phyloP scores from a whole-genome alignment of 495 filamentous ascomycete genomes.

The Eremomyces bilateralis region DNA sequence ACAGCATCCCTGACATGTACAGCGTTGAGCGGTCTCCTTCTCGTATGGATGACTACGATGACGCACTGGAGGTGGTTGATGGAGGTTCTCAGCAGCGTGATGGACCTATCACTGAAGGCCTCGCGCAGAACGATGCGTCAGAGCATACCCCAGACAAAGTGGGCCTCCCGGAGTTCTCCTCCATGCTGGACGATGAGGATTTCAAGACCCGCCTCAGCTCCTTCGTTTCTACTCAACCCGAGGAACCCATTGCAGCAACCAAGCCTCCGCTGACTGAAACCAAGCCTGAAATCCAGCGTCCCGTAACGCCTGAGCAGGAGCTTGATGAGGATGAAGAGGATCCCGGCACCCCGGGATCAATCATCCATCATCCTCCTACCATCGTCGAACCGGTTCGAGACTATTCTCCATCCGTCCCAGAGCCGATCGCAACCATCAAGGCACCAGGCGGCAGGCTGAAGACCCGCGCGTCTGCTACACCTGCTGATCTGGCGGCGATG shows the following conservation, averaged over 20 bases:
- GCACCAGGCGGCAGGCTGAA: slow-evolving; percentile 73
- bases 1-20: slow-evolving; percentile 47
- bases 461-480: slow-evolving; percentile 70
- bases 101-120: not conserved
- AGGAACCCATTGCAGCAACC: no score
- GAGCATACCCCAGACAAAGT: slow-evolving; percentile 8
- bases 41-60: slow-evolving; percentile 15
- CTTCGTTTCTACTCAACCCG: slow-evolving; percentile 13
- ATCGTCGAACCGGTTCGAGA: slow-evolving; percentile 13
- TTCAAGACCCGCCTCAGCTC: slow-evolving; percentile 22
- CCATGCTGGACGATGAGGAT: slow-evolving; percentile 24
- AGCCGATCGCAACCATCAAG: slow-evolving; percentile 74
- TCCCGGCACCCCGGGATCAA: slow-evolving; percentile 77
- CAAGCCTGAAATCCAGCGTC: slow-evolving; percentile 33
- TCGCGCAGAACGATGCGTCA: slow-evolving; percentile 5
- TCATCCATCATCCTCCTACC: slow-evolving; percentile 52
- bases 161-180: slow-evolving; percentile 25
- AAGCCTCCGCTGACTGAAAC: no score
- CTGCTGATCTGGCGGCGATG: slow-evolving; percentile 69
- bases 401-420: slow-evolving; percentile 45
- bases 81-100: not conserved
- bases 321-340: slow-evolving; percentile 33
- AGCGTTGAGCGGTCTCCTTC: slow-evolving; percentile 11
- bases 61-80: slow-evolving; percentile 17
- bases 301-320: slow-evolving; percentile 30